Evolutionary conservation across 148 eudicot species (phyloP).

Genomic region (Rhododendron henanense): DNA sequence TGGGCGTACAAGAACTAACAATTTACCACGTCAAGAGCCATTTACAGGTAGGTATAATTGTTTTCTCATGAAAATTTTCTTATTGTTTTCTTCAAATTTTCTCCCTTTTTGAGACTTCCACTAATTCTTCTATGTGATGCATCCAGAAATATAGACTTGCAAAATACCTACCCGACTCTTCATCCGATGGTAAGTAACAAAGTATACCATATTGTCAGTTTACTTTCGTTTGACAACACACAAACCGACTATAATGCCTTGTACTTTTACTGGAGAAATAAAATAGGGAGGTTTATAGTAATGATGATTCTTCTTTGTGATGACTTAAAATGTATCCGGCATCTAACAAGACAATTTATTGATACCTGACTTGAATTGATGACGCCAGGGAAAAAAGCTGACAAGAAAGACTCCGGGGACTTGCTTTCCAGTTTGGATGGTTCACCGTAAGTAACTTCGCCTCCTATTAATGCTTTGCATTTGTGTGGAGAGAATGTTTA

Average conservation of each 20-base stretch:
- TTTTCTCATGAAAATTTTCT: constrained; percentile 3
- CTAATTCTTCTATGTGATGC: constrained; percentile 1
- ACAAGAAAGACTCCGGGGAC: constrained; percentile 22
- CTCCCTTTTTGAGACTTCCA: not conserved
- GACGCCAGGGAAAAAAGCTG: not conserved
- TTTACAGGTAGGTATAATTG: constrained; percentile 37
- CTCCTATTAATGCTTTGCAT: not conserved
- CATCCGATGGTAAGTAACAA: not conserved
- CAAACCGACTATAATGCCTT: not conserved
- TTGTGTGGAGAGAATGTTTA: not conserved
- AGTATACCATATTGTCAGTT: not conserved
- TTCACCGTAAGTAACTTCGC: constrained; percentile 35
- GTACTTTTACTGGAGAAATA: not conserved
- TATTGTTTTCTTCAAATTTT: not conserved
- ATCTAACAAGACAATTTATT: not conserved
- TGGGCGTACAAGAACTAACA: constrained; percentile 66
- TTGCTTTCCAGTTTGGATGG: constrained; percentile 39
- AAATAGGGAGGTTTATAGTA: not conserved
- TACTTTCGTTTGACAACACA: not conserved
- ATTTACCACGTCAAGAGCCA: constrained; percentile 71
- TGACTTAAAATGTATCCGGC: not conserved
- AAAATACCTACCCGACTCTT: not conserved
- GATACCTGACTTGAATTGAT: constrained; percentile 5
- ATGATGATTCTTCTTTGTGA: not conserved
- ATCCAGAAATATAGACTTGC: constrained; percentile 2